Base-by-base conservation (phyloP, 768 basidiomycete species). In the Naematelia aurantialba region DNA sequence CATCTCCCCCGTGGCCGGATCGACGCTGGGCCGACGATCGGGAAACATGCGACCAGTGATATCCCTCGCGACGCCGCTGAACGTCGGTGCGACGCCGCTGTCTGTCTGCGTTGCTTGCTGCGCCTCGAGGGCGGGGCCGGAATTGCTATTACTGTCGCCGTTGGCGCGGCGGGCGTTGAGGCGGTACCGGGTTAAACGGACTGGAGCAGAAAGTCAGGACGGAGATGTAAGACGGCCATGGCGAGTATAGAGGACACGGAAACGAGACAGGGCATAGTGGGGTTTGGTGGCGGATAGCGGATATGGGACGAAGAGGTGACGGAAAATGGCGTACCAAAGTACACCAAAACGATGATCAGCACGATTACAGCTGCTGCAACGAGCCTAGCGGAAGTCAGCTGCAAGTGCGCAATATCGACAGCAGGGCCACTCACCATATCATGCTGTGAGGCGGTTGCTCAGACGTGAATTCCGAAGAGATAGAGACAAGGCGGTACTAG, bases 21-120 rank as follows among this genome's bases (percentile, higher is more conserved):
- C 34, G 22, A 30, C 24, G 30, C 31, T 17, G 42, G 52, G 22
- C 21, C 22, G 46, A 13, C 46, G n/a, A 42, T 48, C 34, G 8
- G 34, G 57, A 44, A 58, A 58, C 49, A 58, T 46, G n/a, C 30
- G 24, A 21, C 13, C 12, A n/a, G 57, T 52, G 5, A 59, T 44
- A 22, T 59, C 58, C 19, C 58, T 25, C 13, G 58, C 52, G 2
- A 59, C 45, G n/a, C 44, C 52, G 2, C 52, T 19, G 21, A 59
- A 48, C 1, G 52, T 45, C 12, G 58, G 58, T 24, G 21, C 26
- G n/a, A 17, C 17, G 2, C 25, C 46, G 46, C n/a, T 48, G 17
- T 25, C 24, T 34, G 22, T 39, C 57, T 29, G 29, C 26, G 14
- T 52, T 21, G 50, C 49, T n/a, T 58, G 49, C 4, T 44, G 57